Base-by-base conservation (phyloP, 108 stramenopile species). In the Nannochloropsis gaditana region DNA sequence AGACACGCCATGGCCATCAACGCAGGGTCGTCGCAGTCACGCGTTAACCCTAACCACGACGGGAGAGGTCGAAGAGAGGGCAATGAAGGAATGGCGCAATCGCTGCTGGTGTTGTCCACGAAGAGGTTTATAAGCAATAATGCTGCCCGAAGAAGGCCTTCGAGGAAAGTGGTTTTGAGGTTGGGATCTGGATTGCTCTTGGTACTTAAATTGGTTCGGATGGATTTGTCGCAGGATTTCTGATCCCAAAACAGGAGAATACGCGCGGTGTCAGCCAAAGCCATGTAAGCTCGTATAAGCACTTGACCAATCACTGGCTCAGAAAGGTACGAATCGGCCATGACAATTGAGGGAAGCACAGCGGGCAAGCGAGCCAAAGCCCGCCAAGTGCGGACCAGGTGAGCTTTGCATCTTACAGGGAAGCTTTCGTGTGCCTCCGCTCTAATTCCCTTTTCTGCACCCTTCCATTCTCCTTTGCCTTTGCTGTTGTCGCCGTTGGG, bases 251-350 rank as follows among this genome's bases (percentile, higher is more conserved):
- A n/a, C 19, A 73, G 59, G 19, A 73, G 59, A 15, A 73, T 73
- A 5, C n/a, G 59, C n/a, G 59, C n/a, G 59, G n/a, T n/a, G 59
- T 73, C 59, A n/a, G 59, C 59, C 59, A 73, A 73, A n/a, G 59
- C 59, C 59, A 73, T 15, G 59, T n/a, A 73, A 15, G 19, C 59
- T 15, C 59, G 59, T 73, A 73, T 15, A n/a, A 73, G 59, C 59
- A 73, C 59, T 31, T 31, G 31, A 31, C 31, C 31, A 31, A 0
- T n/a, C 59, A n/a, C 5, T 73, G 59, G 59, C 19, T n/a, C 19
- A 73, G 59, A n/a, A 73, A 73, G 59, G 59, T 15, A 73, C 19
- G 59, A n/a, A 73, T 3, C 19, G 3, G 31, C 31, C 31, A 31
- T 31, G 31, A 31, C 31, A 31, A 31, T 31, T 31, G n/a, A n/a